Evolutionary conservation across 2,329 filamentous ascomycete genomes (phyloP).

Genomic region (Ceratocystis albifundus): DNA sequence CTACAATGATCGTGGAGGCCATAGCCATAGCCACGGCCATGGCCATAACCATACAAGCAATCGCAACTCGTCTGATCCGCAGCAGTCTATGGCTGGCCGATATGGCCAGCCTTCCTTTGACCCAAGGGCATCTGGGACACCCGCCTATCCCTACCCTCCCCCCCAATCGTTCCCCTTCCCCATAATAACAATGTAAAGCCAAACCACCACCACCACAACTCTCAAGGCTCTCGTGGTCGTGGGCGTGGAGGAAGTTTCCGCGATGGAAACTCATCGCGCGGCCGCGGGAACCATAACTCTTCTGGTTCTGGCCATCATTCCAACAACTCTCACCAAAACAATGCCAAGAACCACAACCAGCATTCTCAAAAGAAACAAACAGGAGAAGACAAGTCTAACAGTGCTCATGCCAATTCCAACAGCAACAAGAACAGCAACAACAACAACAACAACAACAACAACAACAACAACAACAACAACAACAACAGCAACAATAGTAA

Average conservation of each 20-base stretch:
- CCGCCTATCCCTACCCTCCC: conserved; percentile 33
- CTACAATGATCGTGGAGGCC: conserved; percentile 37
- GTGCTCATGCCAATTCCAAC: conserved; percentile 12
- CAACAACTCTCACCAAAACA: conserved; percentile 31
- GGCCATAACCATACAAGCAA: neutral
- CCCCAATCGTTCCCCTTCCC: conserved; percentile 29
- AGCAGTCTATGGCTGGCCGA: conserved; percentile 19
- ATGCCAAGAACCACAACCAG: conserved; percentile 27
- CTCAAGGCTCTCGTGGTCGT: conserved; percentile 27
- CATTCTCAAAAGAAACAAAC: conserved; percentile 21
- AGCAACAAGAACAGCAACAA: conserved; percentile 32
- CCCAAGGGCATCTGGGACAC: conserved; percentile 22
- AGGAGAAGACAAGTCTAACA: conserved; percentile 19
- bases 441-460: conserved; percentile 29
- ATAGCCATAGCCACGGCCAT: conserved; percentile 19
- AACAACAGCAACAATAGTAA: conserved; percentile 25
- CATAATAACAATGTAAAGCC: conserved; percentile 28
- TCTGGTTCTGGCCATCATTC: conserved; percentile 32
- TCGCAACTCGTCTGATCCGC: conserved; percentile 19
- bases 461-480: conserved; percentile 25
- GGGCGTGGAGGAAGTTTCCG: conserved; percentile 31
- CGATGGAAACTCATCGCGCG: conserved; percentile 32
- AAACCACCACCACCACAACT: conserved; percentile 26
- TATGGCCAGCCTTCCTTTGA: conserved; percentile 20
- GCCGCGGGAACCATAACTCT: conserved; percentile 37